Conservation (phyloP, 345 rosid genomes). For the Microcos paniculata region DNA sequence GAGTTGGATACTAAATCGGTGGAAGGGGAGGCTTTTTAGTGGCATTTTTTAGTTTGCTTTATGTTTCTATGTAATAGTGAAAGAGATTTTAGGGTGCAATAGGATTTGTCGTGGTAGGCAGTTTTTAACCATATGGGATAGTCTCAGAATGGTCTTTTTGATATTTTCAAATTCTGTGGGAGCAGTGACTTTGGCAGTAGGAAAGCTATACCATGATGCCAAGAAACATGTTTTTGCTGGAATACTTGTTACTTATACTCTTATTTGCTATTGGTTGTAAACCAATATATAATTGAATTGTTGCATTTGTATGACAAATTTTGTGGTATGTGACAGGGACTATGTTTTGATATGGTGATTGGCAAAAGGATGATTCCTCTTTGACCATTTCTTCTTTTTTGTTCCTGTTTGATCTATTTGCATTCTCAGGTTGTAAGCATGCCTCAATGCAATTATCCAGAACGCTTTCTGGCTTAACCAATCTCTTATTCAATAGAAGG, state of each 20-base stretch:
- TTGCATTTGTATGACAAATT: background rate
- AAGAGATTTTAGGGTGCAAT: background rate
- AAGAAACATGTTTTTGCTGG: background rate
- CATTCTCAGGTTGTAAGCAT: constrained; percentile 47
- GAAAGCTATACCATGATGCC: background rate
- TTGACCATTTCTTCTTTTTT: background rate
- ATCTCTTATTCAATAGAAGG: constrained; percentile 77
- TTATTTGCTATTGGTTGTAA: background rate
- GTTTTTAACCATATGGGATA: background rate
- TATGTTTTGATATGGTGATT: background rate
- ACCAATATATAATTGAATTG: background rate
- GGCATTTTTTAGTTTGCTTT: background rate
- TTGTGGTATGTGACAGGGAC: background rate
- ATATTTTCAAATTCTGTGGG: background rate
- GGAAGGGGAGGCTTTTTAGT: background rate
- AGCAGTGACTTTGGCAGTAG: background rate
- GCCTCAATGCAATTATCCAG: constrained; percentile 68
- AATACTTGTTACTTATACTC: background rate
- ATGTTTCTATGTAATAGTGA: background rate
- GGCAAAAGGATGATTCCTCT: background rate
- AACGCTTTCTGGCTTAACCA: constrained; percentile 59
- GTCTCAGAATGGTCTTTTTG: background rate
- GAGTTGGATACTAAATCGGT: background rate
- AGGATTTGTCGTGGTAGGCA: background rate
- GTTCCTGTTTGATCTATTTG: background rate